A percentile compares a stretch with the other conserved stretches of the same genome.
phyloP scores from a whole-genome alignment of 371 early-diverging fungal species.

The Nematocida ironsii region DNA sequence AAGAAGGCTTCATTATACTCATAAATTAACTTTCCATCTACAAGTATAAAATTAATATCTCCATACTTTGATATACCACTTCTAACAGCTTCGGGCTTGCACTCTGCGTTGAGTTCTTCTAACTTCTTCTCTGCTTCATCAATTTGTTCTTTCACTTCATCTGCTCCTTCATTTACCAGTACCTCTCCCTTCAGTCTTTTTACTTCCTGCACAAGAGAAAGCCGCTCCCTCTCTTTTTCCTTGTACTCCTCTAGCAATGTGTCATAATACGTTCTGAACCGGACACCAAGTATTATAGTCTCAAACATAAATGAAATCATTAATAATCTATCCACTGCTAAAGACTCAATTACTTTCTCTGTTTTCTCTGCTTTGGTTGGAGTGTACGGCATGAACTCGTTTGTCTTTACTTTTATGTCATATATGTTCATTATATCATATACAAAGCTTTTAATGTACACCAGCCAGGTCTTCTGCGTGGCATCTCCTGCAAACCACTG shows the following conservation, averaged over 20 bases:
- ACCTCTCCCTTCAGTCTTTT: constrained; percentile 41
- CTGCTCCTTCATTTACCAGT: neutral
- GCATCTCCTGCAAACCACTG: constrained; percentile 60
- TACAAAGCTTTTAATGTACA: constrained; percentile 59
- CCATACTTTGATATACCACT: constrained; percentile 28
- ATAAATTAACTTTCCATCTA: constrained; percentile 25
- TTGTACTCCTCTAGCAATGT: constrained; percentile 36
- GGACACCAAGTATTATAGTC: constrained; percentile 39
- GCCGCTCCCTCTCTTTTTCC: constrained; percentile 44
- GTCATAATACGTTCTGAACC: constrained; percentile 48
- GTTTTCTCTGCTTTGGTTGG: neutral
- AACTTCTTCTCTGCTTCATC: constrained; percentile 31
- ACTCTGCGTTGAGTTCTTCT: constrained; percentile 12
- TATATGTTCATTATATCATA: constrained; percentile 42
- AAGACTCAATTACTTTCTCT: neutral
- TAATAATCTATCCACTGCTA: constrained; percentile 30
- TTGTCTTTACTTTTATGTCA: constrained; percentile 25
- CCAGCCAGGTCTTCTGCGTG: constrained; percentile 18
- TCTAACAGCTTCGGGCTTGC: constrained; percentile 34
- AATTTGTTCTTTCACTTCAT: constrained; percentile 15
- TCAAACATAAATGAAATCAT: constrained; percentile 41
- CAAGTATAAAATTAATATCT: constrained; percentile 20
- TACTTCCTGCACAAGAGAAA: constrained; percentile 9
- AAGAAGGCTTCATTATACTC: constrained; percentile 13
- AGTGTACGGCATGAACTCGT: constrained; percentile 32